Evolutionary conservation across 345 rosid genomes (phyloP), one percentile per base, ranked within the genome.

Genomic region (Pelargonium nanum): DNA sequence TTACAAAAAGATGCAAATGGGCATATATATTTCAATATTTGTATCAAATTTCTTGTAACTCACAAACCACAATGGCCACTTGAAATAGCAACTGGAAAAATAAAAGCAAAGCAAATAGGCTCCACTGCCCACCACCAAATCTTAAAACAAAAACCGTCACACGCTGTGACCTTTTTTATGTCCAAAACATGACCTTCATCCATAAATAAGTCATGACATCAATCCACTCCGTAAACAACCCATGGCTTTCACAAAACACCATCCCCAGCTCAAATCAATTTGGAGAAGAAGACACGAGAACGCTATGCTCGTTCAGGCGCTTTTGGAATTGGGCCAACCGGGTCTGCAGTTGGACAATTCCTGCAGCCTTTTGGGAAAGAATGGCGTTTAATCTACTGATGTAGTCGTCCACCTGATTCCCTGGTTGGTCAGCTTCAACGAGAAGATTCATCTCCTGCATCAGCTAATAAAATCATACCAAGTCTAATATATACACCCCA

Each of bases 361-460:
- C 86, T 57, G 85, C 76, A 50, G 89, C 84, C 68, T 84, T 84
- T 64, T 77, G 78, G 6, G 85, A 76, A 56, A 84, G 86, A 70
- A 80, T 72, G 58, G 71, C 54, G 61, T 78, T 79, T 53, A 84
- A 64, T 63, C 73, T 84, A 24, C 75, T 57, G 30, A 84, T 63
- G 73, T 81, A 84, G 62, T 74, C 73, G 60, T 81, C 82, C 24
- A 81, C 70, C 25, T 74, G 81, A 70, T 84, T 84, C 54, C 86
- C 86, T 8, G 82, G 86, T 74, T 79, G 82, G 64, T 84, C 83
- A 45, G 76, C 89, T 79, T 79, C 74, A 70, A 71, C 80, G 0
- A 81, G 74, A 64, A 84, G 70, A 62, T 74, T 63, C 89, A 81
- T 84, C 72, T 84, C 89, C 89, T 84, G 74, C 71, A 51, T 57